Conservation (phyloP, 139 green algal genomes). For the Nannochloris sp. region DNA sequence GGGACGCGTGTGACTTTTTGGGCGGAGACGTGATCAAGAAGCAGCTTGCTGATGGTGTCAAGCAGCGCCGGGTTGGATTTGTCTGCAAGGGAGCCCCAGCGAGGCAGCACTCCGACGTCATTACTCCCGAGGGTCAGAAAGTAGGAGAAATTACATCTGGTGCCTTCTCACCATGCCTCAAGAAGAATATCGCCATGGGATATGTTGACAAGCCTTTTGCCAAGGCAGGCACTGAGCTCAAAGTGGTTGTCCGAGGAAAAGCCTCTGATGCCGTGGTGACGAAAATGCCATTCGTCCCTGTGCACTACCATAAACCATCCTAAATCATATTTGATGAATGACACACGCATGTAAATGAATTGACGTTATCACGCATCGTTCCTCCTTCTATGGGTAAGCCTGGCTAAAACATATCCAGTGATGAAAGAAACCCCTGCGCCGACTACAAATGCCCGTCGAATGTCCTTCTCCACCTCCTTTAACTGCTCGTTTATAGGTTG, state of each 20-base stretch:
- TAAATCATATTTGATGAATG: not conserved
- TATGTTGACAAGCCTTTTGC: conserved; percentile 84
- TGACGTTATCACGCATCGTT: not conserved
- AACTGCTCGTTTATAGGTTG: conserved; percentile 13
- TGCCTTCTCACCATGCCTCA: conserved; percentile 87
- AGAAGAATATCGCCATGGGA: conserved; percentile 98
- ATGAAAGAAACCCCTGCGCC: conserved; percentile 2
- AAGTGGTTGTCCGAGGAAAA: conserved; percentile 90
- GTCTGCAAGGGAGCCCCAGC: conserved; percentile 80
- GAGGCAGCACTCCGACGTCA: conserved; percentile 64
- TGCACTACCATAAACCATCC: conserved; percentile 62
- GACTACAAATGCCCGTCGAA: conserved; percentile 3
- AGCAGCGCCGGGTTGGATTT: conserved; percentile 80
- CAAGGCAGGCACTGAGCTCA: conserved; percentile 90
- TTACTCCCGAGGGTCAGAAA: conserved; percentile 58
- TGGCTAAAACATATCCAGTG: conserved; percentile 2
- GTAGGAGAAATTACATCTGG: conserved; percentile 83
- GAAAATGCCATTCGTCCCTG: conserved; percentile 98
- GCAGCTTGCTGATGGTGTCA: conserved; percentile 83
- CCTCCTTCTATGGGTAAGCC: not conserved
- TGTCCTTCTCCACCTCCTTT: not conserved
- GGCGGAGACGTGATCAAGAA: conserved; percentile 88
- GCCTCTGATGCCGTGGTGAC: conserved; percentile 68
- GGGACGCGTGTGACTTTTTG: conserved; percentile 85
- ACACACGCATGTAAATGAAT: not conserved